Evolutionary conservation across 106 monocot genomes (phyloP).

Genomic region (Amphibolis antarctica): DNA sequence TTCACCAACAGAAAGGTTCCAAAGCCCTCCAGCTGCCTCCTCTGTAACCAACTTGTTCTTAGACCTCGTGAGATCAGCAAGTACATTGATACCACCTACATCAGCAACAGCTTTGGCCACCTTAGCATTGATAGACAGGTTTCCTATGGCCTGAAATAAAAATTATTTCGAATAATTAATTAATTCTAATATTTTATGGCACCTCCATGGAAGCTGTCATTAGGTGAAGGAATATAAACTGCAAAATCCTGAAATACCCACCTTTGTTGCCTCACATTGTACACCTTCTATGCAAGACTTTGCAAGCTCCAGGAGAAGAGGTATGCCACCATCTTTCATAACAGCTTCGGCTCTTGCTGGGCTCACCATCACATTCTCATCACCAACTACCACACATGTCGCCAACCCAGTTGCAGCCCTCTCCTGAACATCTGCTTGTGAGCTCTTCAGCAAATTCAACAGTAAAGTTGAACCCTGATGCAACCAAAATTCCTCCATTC

Average conservation of each 20-base stretch:
- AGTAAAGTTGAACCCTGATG: constrained; percentile 59
- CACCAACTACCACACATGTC: constrained; percentile 87
- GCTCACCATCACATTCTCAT: constrained; percentile 75
- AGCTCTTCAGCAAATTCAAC: constrained; percentile 49
- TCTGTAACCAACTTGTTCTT: constrained; percentile 91
- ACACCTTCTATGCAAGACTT: constrained; percentile 62
- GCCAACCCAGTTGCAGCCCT: constrained; percentile 82
- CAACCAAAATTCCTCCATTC: constrained; percentile 73
- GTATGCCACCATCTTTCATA: constrained; percentile 84
- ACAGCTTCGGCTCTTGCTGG: constrained; percentile 73
- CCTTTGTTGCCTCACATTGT: constrained; percentile 96
- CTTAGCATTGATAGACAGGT: constrained; percentile 89
- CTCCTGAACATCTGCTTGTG: constrained; percentile 90
- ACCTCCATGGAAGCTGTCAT: background rate
- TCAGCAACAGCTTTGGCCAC: constrained; percentile 96
- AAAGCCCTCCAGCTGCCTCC: constrained; percentile 98
- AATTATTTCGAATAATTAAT: constrained; percentile 1
- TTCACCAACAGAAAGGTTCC: constrained; percentile 99
- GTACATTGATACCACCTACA: constrained; percentile 72
- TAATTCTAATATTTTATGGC: background rate
- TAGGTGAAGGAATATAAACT: background rate
- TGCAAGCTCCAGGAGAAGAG: constrained; percentile 71
- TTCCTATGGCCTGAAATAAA: constrained; percentile 78
- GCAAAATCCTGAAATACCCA: constrained; percentile 7
- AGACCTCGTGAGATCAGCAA: constrained; percentile 73